Conservation (phyloP, 2,329 filamentous ascomycete genomes). For the Rhinocladiella similis region DNA sequence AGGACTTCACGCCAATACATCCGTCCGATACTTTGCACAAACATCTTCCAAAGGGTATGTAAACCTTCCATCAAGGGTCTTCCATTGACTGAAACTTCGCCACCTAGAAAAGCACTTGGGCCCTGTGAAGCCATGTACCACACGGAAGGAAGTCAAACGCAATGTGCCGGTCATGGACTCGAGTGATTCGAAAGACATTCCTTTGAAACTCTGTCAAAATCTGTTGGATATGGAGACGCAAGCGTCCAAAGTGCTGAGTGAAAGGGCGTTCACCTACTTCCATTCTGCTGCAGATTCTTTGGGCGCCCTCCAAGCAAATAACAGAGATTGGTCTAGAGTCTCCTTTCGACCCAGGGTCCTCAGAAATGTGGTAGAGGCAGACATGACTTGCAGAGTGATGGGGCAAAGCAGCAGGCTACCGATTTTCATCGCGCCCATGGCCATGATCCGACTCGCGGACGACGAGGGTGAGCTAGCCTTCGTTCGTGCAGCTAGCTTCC, state of each 20-base stretch:
- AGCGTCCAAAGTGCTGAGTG: conserved; percentile 8
- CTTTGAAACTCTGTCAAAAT: conserved; percentile 16
- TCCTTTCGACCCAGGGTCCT: conserved; percentile 47
- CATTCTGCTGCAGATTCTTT: conserved; percentile 23
- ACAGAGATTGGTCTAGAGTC: conserved; percentile 24
- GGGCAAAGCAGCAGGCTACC: conserved; percentile 37
- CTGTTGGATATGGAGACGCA: conserved; percentile 18
- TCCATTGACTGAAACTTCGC: too few species aligned
- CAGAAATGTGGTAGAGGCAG: conserved; percentile 35
- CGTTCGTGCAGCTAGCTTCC: conserved; percentile 35
- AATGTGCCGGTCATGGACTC: conserved; percentile 42
- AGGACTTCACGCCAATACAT: too few species aligned
- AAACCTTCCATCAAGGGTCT: too few species aligned
- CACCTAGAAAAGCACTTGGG: conserved; percentile 36
- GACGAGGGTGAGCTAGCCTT: conserved; percentile 38
- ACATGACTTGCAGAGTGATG: conserved; percentile 31
- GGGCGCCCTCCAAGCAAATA: conserved; percentile 23
- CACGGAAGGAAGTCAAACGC: too few species aligned
- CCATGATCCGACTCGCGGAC: conserved; percentile 38
- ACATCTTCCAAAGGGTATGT: conserved; percentile 33
- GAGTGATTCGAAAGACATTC: conserved; percentile 37
- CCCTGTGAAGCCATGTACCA: conserved; percentile 40
- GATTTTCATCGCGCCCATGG: conserved; percentile 42
- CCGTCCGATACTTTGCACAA: neutral
- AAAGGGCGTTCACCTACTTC: conserved; percentile 16